These are phyloP conservation scores for Xylariomycetidae sp. DNA, from an alignment of 2,329 filamentous ascomycete genomes.

Conservation along the genomic window DNA sequence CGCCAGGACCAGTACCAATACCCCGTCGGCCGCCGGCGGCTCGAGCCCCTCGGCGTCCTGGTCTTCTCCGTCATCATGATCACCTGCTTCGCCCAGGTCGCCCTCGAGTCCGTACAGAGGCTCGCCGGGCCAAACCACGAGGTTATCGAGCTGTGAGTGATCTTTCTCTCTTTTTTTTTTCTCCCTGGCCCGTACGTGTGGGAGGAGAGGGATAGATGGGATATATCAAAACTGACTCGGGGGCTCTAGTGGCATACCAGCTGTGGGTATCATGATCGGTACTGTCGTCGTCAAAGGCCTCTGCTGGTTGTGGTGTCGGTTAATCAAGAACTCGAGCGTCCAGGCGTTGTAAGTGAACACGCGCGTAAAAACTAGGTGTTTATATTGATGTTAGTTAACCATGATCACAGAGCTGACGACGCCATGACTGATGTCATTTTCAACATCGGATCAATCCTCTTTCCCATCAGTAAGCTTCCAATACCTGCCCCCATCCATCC, in stretches of 20 bases:
- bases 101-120: slow-evolving; percentile 62
- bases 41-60: slow-evolving; percentile 76
- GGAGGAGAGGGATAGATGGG: no score
- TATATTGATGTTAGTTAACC: no score
- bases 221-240: background rate
- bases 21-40: slow-evolving; percentile 69
- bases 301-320: slow-evolving; percentile 83
- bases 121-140: slow-evolving; percentile 57
- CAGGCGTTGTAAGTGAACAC: slow-evolving; percentile 69
- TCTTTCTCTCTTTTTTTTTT: background rate
- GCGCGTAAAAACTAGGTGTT: no score
- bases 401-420: slow-evolving; percentile 39
- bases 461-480: slow-evolving; percentile 66
- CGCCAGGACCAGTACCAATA: slow-evolving; percentile 71
- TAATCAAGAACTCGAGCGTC: slow-evolving; percentile 81
- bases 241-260: slow-evolving; percentile 49
- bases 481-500: no score
- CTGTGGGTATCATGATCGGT: slow-evolving; percentile 73
- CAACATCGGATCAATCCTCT: slow-evolving; percentile 84
- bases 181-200: no score
- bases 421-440: slow-evolving; percentile 76
- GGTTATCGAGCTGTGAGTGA: slow-evolving; percentile 63
- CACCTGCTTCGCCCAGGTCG: slow-evolving; percentile 76
- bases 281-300: slow-evolving; percentile 78
- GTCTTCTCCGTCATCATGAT: slow-evolving; percentile 86